Base-by-base conservation (phyloP, 75 land plant species). In the Chamaecyparis obtusa region DNA sequence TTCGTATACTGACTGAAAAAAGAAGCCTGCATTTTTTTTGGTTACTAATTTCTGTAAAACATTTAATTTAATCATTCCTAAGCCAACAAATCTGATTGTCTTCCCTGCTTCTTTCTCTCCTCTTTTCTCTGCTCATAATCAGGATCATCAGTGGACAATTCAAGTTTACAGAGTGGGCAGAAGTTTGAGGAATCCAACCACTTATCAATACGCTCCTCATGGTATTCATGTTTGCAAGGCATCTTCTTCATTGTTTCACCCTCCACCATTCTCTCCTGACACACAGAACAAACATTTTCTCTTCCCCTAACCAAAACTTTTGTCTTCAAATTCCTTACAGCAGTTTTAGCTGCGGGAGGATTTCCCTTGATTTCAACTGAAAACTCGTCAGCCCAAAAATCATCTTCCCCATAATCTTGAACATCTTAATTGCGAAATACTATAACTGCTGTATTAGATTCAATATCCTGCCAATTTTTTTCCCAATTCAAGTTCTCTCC, bases 171-270 rank as follows among this genome's bases (percentile, higher is more conserved):
- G 1, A 87, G 27, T 4, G 88, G 87, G 9, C 88, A 87, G 3
- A 86, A 86, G 51, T 85, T 87, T 86, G 21, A 33, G 19, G 46
- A 7, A 16, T 13, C 51, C 33, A 87, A 86, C 88, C 88, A 87
- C 16, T 87, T 51, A 30, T 85, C 36, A 44, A 87, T 83, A 48
- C 88, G 85, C 6, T 85, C 36, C 10, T 19, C 87, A 86, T 87
- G 88, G 46, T 87, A 87, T 16, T 86, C 6, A 30, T 87, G 88
- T 9, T 46, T 86, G 60, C 88, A 87, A 3, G 88, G 88, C 87
- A 87, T 37, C 14, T 84, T 41, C 15, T 78, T 86, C n/a, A 51
- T 27, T 51, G 71, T 27, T 14, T 78, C 46, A 32, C 84, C 84
- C 0, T 11, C 21, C 54, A 67, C 13, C 30, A 86, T 44, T 24